A percentile compares a stretch with the other conserved stretches of the same genome.
These are phyloP conservation scores for Hypomontagnella submonticulosa DNA, from an alignment of 495 filamentous ascomycete species.

Conservation along the genomic window DNA sequence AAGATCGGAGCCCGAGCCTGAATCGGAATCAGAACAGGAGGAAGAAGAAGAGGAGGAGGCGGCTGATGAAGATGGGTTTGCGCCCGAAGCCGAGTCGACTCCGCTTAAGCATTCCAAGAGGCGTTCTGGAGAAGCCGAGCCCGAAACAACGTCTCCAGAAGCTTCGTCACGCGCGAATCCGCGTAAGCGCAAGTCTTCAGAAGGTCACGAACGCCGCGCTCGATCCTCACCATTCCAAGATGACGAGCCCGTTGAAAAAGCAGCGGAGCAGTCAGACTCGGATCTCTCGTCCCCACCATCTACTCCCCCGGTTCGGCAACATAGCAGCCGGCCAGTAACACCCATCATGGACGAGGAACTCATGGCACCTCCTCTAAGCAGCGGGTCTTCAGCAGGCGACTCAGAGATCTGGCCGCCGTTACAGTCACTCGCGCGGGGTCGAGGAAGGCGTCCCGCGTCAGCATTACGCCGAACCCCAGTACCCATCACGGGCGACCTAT, in stretches of 20 bases:
- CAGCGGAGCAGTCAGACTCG: slow-evolving; percentile 41
- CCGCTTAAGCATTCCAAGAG: slow-evolving; percentile 53
- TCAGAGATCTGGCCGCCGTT: slow-evolving; percentile 56
- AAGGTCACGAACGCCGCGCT: slow-evolving; percentile 47
- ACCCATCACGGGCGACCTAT: slow-evolving; percentile 45
- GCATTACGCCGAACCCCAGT: slow-evolving; percentile 47
- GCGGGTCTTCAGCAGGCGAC: slow-evolving; percentile 50
- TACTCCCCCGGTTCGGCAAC: slow-evolving; percentile 27
- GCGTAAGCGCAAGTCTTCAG: slow-evolving; percentile 60
- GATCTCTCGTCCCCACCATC: slow-evolving; percentile 39
- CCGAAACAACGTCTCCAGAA: slow-evolving; percentile 22
- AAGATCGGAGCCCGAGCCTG: slow-evolving; percentile 44
- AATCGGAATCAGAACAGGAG: slow-evolving; percentile 27
- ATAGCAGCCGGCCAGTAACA: slow-evolving; percentile 28
- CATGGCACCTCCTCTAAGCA: slow-evolving; percentile 59
- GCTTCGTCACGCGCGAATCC: slow-evolving; percentile 44
- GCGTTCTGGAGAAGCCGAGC: slow-evolving; percentile 35
- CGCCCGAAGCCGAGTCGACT: slow-evolving; percentile 59
- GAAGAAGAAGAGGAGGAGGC: slow-evolving; percentile 47
- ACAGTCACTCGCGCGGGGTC: slow-evolving; percentile 51
- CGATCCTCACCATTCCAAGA: slow-evolving; percentile 46
- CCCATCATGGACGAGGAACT: slow-evolving; percentile 52
- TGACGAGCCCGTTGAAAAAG: slow-evolving; percentile 45
- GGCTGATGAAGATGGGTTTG: slow-evolving; percentile 50
- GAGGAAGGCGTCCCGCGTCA: slow-evolving; percentile 33